Evolutionary conservation across 306 rosid genomes (phyloP), one percentile per base, ranked within the genome.

Genomic region (Macrotyloma uniflorum): DNA sequence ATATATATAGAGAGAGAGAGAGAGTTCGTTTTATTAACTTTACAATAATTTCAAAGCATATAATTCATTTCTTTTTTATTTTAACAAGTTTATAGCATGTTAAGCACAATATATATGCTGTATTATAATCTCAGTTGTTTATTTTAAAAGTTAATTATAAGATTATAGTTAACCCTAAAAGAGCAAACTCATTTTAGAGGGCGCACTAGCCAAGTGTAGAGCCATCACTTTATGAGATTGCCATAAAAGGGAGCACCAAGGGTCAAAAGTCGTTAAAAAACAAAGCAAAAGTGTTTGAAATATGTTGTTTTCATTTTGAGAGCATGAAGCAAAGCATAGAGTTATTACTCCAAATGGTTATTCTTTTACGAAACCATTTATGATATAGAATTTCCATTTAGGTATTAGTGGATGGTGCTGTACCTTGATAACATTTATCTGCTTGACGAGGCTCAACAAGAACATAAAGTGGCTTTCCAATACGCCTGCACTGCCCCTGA

Each of bases 391-490:
- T 46, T 63, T 46, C 76, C 79, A 67, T n/a, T 64, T 67, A 67
- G 67, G 47, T 53, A 53, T 75, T 19, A 45, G 13, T n/a, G 50
- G 30, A 8, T 55, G 8, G 23, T 20, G 7, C 1, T 13, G 47
- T 77, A 89, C 93, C 97, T 90, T 69, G 74, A 76, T 78, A 87
- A 74, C 90, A 53, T 53, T 19, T 53, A 53, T 53, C 59, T 19
- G 59, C 75, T 85, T 82, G 57, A 8, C 97, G 86, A 19, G 99
- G 99, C 92, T 90, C 98, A 75, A 96, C 97, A 36, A 93, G 97
- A 26, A 90, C 92, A 73, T 93, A 96, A 42, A 96, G 89, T 75
- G 98, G 98, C 82, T 91, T 96, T 76, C 99, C 97, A 26, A 86
- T 84, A 20, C 86, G 91, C 86, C 89, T 86, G 80, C 91, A 57